These are phyloP conservation scores for Allium sativum DNA, from an alignment of 106 monocot species.

Conservation along the genomic window DNA sequence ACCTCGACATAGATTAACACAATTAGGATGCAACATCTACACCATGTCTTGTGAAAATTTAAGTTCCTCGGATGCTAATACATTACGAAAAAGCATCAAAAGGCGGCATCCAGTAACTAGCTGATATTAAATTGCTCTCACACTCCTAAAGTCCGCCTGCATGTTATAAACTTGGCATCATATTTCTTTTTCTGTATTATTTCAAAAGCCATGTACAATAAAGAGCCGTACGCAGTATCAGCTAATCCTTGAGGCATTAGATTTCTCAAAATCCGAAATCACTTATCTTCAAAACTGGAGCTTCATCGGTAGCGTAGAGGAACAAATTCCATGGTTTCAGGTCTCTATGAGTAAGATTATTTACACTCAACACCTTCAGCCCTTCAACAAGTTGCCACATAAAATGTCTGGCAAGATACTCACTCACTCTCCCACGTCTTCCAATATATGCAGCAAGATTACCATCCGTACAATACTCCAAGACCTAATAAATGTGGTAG, in stretches of 20 bases:
- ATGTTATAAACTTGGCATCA: constrained; percentile 20
- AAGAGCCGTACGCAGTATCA: constrained; percentile 30
- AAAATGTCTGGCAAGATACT: constrained; percentile 17
- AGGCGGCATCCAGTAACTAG: constrained; percentile 30
- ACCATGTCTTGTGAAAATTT: constrained; percentile 19
- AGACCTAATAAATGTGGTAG: constrained; percentile 9
- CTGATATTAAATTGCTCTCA: constrained; percentile 34
- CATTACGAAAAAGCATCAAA: constrained; percentile 29
- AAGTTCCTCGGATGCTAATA: constrained; percentile 17
- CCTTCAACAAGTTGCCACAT: constrained; percentile 33
- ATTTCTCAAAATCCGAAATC: constrained; percentile 22
- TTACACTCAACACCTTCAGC: no score
- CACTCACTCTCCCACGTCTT: constrained; percentile 12
- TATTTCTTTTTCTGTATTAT: constrained; percentile 23
- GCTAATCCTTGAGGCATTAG: constrained; percentile 14
- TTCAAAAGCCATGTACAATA: constrained; percentile 37
- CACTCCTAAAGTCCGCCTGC: constrained; percentile 40
- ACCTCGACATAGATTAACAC: constrained; percentile 24
- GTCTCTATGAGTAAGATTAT: no score
- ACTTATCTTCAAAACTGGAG: constrained; percentile 20
- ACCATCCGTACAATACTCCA: constrained; percentile 28
- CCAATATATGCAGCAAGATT: constrained; percentile 15
- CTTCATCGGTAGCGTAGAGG: constrained; percentile 16
- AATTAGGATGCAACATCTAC: constrained; percentile 11
- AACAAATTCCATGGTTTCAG: constrained; percentile 20